Evolutionary conservation across 2,329 filamentous ascomycete species (phyloP), one percentile per base, ranked within the genome.

Genomic region (Apiospora saccharicola): DNA sequence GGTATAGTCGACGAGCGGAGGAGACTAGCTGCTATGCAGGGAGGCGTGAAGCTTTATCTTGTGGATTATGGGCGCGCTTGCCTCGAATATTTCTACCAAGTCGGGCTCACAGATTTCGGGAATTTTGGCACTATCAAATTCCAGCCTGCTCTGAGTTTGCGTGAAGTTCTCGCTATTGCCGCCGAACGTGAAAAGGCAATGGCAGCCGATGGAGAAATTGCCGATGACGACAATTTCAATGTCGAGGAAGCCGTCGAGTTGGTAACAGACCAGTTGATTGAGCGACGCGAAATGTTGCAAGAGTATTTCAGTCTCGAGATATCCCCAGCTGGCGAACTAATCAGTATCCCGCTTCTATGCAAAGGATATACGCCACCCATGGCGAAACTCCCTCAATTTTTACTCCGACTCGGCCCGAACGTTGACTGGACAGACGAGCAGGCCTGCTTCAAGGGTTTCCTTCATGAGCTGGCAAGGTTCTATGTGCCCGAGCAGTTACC

Each of bases 231-330:
- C 34, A 88, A 90, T n/a, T 89, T 93, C 44, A 89, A 95, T 53
- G 90, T 92, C 75, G 84, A 89, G 0, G 87, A 90, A 47, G 89
- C 95, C 0, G 90, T 94, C 1, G 85, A 90, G 4, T 86, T 87
- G 3, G 91, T 98, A 4, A 85, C 88, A 0, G 82, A 86, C 2
- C 91, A 95, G 75, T 86, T 98, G 3, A 87, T 97, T 44, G 89
- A 92, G 75, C 90, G 93, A 14, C 88, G 93, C 47, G 93, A 96
- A 78, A 97, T 99, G 94, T 88, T 99, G 0, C 86, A 89, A 2
- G 96, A 99, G 82, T 99, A 99, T 82, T 98, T 99, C 81, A 93
- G 92, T 0, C 84, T 99, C 64, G 91, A 96, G 71, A 91, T 99
- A 47, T 93, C 93, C 0, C 90, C 91, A 0, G 86, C 92, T 0